phyloP scores from a whole-genome alignment of 805 yeast species.

The Torulaspora microellipsoides region DNA sequence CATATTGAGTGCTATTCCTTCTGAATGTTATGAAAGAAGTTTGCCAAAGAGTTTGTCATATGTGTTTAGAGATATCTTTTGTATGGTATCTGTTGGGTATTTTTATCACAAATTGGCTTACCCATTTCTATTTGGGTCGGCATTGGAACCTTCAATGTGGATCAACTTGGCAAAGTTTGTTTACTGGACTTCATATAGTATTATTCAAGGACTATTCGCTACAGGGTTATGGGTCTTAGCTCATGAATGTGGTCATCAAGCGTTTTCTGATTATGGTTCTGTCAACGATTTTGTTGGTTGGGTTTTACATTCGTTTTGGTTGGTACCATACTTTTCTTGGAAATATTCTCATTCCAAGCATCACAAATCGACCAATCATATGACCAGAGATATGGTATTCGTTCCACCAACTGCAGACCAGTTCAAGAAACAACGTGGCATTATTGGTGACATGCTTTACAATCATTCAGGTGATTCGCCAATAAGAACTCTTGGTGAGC shows the following conservation, averaged over 20 bases:
- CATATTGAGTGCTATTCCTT: slow-evolving; percentile 65
- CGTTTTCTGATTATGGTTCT: slow-evolving; percentile 67
- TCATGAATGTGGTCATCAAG: slow-evolving; percentile 90
- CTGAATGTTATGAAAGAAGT: slow-evolving; percentile 67
- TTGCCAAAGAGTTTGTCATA: slow-evolving; percentile 52
- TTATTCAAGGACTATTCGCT: slow-evolving; percentile 58
- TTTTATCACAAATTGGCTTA: slow-evolving; percentile 31
- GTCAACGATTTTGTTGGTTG: slow-evolving; percentile 80
- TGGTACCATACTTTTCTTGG: slow-evolving; percentile 89
- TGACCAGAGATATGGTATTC: slow-evolving; percentile 79
- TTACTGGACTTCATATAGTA: slow-evolving; percentile 55
- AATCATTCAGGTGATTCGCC: slow-evolving; percentile 68
- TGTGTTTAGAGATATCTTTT: slow-evolving; percentile 61
- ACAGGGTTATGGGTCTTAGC: slow-evolving; percentile 84
- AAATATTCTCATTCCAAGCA: slow-evolving; percentile 79
- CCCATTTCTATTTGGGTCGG: slow-evolving; percentile 13
- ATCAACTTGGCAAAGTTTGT: slow-evolving; percentile 40
- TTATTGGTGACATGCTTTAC: slow-evolving; percentile 45
- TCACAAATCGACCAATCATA: slow-evolving; percentile 85
- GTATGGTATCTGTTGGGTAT: slow-evolving; percentile 46
- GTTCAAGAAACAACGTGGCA: slow-evolving; percentile 39
- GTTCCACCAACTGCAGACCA: slow-evolving; percentile 66
- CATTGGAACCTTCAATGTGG: slow-evolving; percentile 1
- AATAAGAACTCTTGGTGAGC: slow-evolving; percentile 49
- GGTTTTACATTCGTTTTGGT: slow-evolving; percentile 69